Evolutionary conservation across 768 basidiomycete genomes (phyloP), one percentile per base, ranked within the genome.

Genomic region (Omphalotus guepiniiformis): DNA sequence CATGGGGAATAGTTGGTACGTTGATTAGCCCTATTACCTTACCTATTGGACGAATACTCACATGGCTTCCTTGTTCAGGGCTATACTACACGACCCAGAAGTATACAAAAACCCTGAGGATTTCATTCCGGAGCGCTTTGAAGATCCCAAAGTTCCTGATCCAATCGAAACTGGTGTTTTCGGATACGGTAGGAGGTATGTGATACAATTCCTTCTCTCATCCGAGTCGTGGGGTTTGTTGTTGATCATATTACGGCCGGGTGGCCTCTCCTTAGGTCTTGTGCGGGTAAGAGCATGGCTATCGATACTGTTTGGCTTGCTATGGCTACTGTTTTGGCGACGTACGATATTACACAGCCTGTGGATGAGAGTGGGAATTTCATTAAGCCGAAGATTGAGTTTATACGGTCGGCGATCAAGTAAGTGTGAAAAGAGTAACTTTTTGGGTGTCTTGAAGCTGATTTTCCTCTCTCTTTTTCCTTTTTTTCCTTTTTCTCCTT

Each of bases 1-100:
- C 35, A 53, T 70, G 16, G 58, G 61, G 2, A 69, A 69, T 44
- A 59, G 62, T 15, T 70, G 66, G 67, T 69, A n/a, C 29, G 42
- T 35, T 32, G 16, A 22, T 23, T 42, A 5, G 5, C 12, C 18
- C 25, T 16, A 6, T 40, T 40, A 6, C 23, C 26, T 22, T 15
- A 34, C 25, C 25, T 9, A 13, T 34, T 21, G 1, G 2, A n/a
- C n/a, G n/a, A n/a, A n/a, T n/a, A 26, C 15, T 1, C 21, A 28
- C 26, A 8, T 15, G 16, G 15, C 5, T 18, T 28, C 21, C 8
- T 25, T 11, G 6, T 42, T 4, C 19, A 44, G 42, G 42, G 25
- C 15, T 15, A 36, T 47, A 5, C 26, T 47, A 2, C 45, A 25
- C 2, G 45, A 47, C 15, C 8, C 22, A 27, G 28, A 28, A 18